A percentile compares a stretch with the other conserved stretches of the same genome.
Evolutionary conservation across 306 rosid genomes (phyloP).

Genomic region (Cicer chorassanicum): DNA sequence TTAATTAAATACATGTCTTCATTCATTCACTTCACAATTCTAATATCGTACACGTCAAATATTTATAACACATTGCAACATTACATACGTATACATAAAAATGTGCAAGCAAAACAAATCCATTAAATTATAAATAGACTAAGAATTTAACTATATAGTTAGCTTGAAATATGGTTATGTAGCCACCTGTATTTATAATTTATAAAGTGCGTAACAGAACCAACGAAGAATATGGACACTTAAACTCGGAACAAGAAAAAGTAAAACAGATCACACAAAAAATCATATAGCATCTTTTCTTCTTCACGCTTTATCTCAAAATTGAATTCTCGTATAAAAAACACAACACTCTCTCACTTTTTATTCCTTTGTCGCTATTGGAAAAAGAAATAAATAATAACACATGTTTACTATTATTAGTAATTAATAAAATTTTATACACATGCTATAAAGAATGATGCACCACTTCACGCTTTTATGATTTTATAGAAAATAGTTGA

Average conservation of each 20-base stretch:
- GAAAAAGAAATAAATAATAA: neutral
- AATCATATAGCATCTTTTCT: neutral
- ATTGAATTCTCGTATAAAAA: neutral
- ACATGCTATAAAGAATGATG: neutral
- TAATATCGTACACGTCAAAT: conserved; percentile 32
- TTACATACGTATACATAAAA: neutral
- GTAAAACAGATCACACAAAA: neutral
- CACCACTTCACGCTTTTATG: conserved; percentile 44
- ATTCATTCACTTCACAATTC: neutral
- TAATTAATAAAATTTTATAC: neutral
- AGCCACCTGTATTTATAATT: conserved; percentile 27
- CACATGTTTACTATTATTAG: conserved; percentile 32
- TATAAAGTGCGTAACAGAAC: conserved; percentile 8
- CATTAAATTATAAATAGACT: too few species aligned
- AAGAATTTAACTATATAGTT: neutral
- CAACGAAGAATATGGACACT: neutral
- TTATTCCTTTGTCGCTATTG: conserved; percentile 19
- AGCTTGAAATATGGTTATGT: neutral
- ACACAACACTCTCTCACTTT: conserved; percentile 1
- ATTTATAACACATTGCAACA: neutral
- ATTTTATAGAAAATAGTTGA: conserved; percentile 22
- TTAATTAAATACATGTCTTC: neutral
- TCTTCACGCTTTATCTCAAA: conserved; percentile 6
- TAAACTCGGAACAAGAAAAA: neutral
- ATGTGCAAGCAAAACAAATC: too few species aligned